phyloP scores from a whole-genome alignment of 495 filamentous ascomycete species.

The Beverwykella pulmonaria region DNA sequence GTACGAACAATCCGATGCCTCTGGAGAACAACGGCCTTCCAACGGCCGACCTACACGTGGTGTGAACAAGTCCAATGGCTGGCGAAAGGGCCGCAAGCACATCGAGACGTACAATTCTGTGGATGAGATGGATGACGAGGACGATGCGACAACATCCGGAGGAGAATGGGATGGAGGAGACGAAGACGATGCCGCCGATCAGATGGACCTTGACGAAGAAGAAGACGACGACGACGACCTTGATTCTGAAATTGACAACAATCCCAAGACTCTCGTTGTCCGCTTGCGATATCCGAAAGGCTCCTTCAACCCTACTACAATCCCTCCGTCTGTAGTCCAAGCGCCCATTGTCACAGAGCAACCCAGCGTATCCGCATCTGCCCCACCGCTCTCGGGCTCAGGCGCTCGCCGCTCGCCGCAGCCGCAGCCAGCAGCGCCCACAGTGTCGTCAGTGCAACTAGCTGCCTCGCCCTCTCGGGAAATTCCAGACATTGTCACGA shows the following conservation, averaged over 20 bases:
- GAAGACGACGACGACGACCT: conserved; percentile 38
- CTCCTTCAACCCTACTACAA: conserved; percentile 7
- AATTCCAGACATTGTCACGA: background rate
- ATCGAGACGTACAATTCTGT: conserved; percentile 56
- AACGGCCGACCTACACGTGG: conserved; percentile 42
- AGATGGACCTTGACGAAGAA: conserved; percentile 49
- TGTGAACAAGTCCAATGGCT: conserved; percentile 45
- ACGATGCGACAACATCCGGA: conserved; percentile 58
- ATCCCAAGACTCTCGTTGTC: conserved; percentile 43
- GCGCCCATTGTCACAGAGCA: background rate
- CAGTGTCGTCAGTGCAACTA: background rate
- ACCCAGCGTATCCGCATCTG: no score
- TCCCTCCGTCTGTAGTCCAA: background rate
- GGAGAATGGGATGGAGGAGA: conserved; percentile 72
- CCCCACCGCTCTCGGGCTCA: background rate
- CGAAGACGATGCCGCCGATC: conserved; percentile 61
- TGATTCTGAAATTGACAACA: conserved; percentile 36
- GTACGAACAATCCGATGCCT: conserved; percentile 42
- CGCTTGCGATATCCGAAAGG: conserved; percentile 32
- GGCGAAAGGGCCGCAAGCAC: conserved; percentile 45
- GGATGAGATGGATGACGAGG: conserved; percentile 68
- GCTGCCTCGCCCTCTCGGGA: conserved; percentile 1
- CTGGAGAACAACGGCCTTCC: conserved; percentile 36
- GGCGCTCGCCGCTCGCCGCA: background rate
- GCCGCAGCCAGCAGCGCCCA: background rate